phyloP scores from a whole-genome alignment of 2,329 filamentous ascomycete genomes.

The Eurotiales sp. region DNA sequence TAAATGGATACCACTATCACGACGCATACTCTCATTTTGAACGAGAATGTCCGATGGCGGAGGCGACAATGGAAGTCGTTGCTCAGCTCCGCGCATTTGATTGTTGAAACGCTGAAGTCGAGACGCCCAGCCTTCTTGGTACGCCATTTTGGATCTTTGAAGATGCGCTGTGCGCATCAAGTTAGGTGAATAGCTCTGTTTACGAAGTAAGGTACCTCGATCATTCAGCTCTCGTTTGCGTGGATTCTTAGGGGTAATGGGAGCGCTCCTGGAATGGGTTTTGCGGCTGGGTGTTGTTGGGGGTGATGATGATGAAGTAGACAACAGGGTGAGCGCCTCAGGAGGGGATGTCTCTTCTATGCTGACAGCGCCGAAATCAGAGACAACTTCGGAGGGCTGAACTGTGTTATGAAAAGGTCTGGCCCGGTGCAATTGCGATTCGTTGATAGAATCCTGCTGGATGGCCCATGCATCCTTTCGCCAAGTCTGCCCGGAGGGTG shows the following conservation, averaged over 20 bases:
- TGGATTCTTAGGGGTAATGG: slow-evolving; percentile 36
- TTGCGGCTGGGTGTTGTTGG: slow-evolving; percentile 35
- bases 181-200: slow-evolving; percentile 46
- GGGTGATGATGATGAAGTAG: slow-evolving; percentile 33
- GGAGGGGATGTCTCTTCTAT: slow-evolving; percentile 30
- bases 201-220: slow-evolving; percentile 35
- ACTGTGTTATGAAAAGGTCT: slow-evolving; percentile 26
- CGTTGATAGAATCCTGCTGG: slow-evolving; percentile 46
- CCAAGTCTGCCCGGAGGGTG: slow-evolving; percentile 52
- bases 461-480: slow-evolving; percentile 50
- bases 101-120: slow-evolving; percentile 51
- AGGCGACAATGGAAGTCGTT: slow-evolving; percentile 42
- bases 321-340: slow-evolving; percentile 19
- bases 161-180: slow-evolving; percentile 54
- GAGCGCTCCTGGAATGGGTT: slow-evolving; percentile 32
- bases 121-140: slow-evolving; percentile 49
- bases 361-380: slow-evolving; percentile 19
- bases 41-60: slow-evolving; percentile 43
- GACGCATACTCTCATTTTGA: slow-evolving; percentile 35
- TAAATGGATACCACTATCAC: slow-evolving; percentile 27
- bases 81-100: slow-evolving; percentile 44
- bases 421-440: slow-evolving; percentile 12
- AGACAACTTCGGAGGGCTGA: slow-evolving; percentile 33
- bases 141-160: slow-evolving; percentile 41
- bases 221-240: slow-evolving; percentile 40